These are phyloP conservation scores for Phytophthora megakarya DNA, from an alignment of 352 stramenopile genomes.

Conservation along the genomic window DNA sequence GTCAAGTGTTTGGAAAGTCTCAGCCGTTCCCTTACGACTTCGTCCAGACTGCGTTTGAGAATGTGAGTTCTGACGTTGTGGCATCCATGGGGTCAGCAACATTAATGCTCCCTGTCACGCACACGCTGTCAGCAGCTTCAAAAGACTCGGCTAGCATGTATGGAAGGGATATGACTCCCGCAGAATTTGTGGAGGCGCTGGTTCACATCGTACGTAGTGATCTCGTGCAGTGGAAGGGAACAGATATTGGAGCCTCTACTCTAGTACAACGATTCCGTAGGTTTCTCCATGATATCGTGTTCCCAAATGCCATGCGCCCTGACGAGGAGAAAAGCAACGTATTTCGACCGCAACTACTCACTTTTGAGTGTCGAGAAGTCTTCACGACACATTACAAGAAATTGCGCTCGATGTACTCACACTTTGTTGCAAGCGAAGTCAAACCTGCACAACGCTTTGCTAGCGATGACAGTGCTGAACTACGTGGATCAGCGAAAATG, in stretches of 20 bases:
- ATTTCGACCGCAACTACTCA: conserved; percentile 55
- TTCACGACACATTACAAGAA: conserved; percentile 57
- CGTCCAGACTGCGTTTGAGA: conserved; percentile 56
- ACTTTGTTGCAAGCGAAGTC: conserved; percentile 40
- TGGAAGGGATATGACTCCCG: conserved; percentile 58
- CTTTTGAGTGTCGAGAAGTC: conserved; percentile 52
- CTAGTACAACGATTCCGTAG: conserved; percentile 50
- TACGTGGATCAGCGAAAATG: conserved; percentile 34
- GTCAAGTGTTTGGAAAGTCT: conserved; percentile 55
- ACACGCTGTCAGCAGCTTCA: conserved; percentile 26
- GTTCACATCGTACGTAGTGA: conserved; percentile 57
- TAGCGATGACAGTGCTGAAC: conserved; percentile 11
- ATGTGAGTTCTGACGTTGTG: conserved; percentile 52
- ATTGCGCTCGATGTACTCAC: conserved; percentile 47
- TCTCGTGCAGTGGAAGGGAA: conserved; percentile 31
- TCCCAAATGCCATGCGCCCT: conserved; percentile 52
- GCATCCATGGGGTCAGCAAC: conserved; percentile 28
- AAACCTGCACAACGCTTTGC: conserved; percentile 3
- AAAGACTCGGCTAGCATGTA: conserved; percentile 8
- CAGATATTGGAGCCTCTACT: background rate
- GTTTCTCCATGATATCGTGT: conserved; percentile 59
- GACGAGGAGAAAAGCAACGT: conserved; percentile 55
- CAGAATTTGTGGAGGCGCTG: conserved; percentile 71
- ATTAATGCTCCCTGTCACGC: conserved; percentile 22
- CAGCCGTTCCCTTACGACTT: conserved; percentile 65